Conservation (phyloP, 192 early-diverging fungal species). For the Coemansia asiatica region DNA sequence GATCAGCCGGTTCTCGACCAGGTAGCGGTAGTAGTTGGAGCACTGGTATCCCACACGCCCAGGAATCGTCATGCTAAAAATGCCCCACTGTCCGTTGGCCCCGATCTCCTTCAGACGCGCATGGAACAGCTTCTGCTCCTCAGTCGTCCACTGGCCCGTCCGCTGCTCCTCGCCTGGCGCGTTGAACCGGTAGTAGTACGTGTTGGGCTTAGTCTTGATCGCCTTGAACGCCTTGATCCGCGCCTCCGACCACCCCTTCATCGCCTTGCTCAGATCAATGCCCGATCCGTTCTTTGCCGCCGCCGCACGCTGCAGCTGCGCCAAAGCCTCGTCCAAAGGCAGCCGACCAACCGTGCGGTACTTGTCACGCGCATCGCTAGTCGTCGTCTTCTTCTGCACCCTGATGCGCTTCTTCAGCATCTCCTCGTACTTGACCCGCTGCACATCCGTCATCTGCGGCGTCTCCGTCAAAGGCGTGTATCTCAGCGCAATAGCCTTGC, state of each 20-base stretch:
- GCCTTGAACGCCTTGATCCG: slow-evolving; percentile 89
- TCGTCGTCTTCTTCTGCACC: slow-evolving; percentile 78
- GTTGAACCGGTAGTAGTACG: slow-evolving; percentile 98
- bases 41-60: slow-evolving; percentile 98
- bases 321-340: slow-evolving; percentile 85
- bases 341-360: slow-evolving; percentile 76
- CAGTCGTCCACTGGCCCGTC: slow-evolving; percentile 86
- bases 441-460: slow-evolving; percentile 74
- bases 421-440: slow-evolving; percentile 83
- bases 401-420: slow-evolving; percentile 80
- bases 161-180: slow-evolving; percentile 93
- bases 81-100: slow-evolving; percentile 95
- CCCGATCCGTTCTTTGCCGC: slow-evolving; percentile 61
- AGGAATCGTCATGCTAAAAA: slow-evolving; percentile 93
- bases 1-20: slow-evolving; percentile 85
- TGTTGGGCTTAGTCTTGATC: slow-evolving; percentile 94
- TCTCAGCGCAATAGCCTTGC: slow-evolving; percentile 68
- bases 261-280: slow-evolving; percentile 78
- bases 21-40: slow-evolving; percentile 92
- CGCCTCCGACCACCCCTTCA: slow-evolving; percentile 95
- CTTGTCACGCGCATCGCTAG: slow-evolving; percentile 66
- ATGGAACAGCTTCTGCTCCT: slow-evolving; percentile 86
- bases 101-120: slow-evolving; percentile 81
- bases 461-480: slow-evolving; percentile 56
- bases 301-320: slow-evolving; percentile 68